Conservation (phyloP, 768 basidiomycete genomes). For the Tylopilus felleus region DNA sequence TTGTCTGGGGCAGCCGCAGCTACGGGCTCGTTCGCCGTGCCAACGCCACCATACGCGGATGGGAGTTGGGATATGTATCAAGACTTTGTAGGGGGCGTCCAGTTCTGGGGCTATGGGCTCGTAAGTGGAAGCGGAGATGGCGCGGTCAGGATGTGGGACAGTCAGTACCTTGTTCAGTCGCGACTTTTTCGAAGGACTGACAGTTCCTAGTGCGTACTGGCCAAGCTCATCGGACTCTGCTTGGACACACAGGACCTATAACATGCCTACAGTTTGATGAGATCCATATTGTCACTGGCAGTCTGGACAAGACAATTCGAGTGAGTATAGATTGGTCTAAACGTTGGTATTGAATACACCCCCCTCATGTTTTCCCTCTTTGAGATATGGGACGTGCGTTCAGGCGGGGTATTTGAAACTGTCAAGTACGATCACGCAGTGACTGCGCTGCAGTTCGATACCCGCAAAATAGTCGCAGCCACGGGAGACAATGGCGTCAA, state of each 20-base stretch:
- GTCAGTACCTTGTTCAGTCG: constrained; percentile 45
- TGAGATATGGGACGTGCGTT: constrained; percentile 96
- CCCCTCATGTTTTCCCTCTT: constrained; percentile 1
- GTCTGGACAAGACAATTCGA: constrained; percentile 88
- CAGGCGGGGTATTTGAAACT: constrained; percentile 82
- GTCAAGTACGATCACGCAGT: constrained; percentile 89
- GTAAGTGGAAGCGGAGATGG: constrained; percentile 98
- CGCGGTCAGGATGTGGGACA: constrained; percentile 99
- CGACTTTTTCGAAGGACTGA: not conserved
- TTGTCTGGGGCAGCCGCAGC: constrained; percentile 54
- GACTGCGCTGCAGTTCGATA: constrained; percentile 91
- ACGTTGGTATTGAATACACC: not conserved
- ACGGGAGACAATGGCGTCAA: constrained; percentile 92
- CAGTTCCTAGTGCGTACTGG: constrained; percentile 86
- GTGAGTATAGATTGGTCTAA: constrained; percentile 41
- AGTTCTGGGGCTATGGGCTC: constrained; percentile 98
- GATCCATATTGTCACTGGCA: constrained; percentile 87
- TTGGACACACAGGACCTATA: constrained; percentile 91
- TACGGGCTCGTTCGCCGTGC: constrained; percentile 69
- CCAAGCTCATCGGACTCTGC: constrained; percentile 88
- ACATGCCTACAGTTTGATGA: constrained; percentile 97
- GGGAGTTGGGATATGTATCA: constrained; percentile 94
- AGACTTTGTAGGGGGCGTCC: constrained; percentile 96
- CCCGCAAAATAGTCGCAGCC: constrained; percentile 88
- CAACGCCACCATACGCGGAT: constrained; percentile 84